Conservation (phyloP, 2,329 filamentous ascomycete genomes). For the Fusarium transvaalense region DNA sequence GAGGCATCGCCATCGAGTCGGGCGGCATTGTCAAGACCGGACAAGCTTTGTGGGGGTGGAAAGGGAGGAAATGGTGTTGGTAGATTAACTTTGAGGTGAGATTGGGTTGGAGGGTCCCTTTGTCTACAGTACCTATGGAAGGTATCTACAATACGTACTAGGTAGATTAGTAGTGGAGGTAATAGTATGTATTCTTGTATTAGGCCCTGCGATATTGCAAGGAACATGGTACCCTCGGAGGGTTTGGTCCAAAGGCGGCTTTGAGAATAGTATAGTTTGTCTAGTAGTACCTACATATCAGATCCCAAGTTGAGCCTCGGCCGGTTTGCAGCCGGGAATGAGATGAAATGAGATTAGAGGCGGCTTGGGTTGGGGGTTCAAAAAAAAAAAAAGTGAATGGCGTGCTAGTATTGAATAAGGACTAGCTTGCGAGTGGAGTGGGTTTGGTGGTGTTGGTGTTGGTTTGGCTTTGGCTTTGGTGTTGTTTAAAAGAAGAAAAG, state of each 20-base stretch:
- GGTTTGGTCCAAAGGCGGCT: conserved; percentile 14
- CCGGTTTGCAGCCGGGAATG: conserved; percentile 5
- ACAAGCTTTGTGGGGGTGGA: conserved; percentile 55
- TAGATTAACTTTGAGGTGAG: conserved; percentile 33
- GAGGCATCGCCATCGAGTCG: conserved; percentile 42
- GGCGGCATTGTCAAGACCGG: conserved; percentile 53
- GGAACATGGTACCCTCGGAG: conserved; percentile 12
- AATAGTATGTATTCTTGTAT: background rate
- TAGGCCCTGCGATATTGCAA: background rate
- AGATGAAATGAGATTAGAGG: conserved; percentile 7
- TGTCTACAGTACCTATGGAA: background rate
- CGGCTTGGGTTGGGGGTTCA: background rate
- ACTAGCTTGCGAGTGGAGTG: conserved; percentile 10
- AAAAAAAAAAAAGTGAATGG: conserved; percentile 2
- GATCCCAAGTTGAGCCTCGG: conserved; percentile 21
- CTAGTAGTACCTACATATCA: too few relatives aligned
- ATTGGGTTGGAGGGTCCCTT: conserved; percentile 31
- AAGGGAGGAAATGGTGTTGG: conserved; percentile 29
- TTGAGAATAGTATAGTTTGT: background rate
- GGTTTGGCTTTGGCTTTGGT: background rate
- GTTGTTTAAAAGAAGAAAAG: background rate
- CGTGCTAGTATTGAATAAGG: conserved; percentile 1
- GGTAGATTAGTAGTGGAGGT: too few relatives aligned
- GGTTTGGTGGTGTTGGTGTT: background rate
- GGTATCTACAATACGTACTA: too few relatives aligned